Evolutionary conservation across 106 monocot genomes (phyloP).

Genomic region (Dioscorea dumetorum): DNA sequence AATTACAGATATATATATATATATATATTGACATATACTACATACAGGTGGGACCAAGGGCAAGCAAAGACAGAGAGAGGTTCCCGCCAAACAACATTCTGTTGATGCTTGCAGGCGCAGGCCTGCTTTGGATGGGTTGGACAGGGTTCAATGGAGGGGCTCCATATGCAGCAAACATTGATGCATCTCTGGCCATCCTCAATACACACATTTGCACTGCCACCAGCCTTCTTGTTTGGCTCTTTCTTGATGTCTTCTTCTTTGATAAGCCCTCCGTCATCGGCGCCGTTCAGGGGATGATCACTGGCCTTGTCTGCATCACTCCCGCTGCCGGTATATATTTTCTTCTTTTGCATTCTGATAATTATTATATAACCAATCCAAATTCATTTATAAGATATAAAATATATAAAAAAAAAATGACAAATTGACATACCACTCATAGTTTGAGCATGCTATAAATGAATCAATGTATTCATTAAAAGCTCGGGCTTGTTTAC

Average conservation of each 20-base stretch:
- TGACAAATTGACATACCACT: too few relatives aligned
- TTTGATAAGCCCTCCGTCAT: not conserved
- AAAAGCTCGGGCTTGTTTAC: too few relatives aligned
- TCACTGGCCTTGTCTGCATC: not conserved
- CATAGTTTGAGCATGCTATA: too few relatives aligned
- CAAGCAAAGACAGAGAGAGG: constrained; percentile 16
- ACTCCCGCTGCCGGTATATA: not conserved
- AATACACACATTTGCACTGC: too few relatives aligned
- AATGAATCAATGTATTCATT: too few relatives aligned
- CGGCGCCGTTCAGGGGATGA: not conserved
- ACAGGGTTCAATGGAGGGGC: constrained; percentile 21
- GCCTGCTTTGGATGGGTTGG: constrained; percentile 25
- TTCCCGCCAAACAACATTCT: constrained; percentile 18
- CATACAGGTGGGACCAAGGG: constrained; percentile 15
- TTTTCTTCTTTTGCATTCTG: not conserved
- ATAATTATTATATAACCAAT: not conserved
- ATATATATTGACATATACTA: not conserved
- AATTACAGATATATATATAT: too few relatives aligned
- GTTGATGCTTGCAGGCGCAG: constrained; percentile 7
- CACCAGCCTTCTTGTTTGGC: not conserved
- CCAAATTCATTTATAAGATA: too few relatives aligned
- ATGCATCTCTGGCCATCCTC: constrained; percentile 3
- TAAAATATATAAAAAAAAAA: too few relatives aligned
- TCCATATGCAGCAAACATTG: constrained; percentile 19
- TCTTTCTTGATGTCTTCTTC: constrained; percentile 1